These are phyloP conservation scores for Vittaforma corneae DNA, from an alignment of 371 early-diverging fungal species.

Conservation along the genomic window DNA sequence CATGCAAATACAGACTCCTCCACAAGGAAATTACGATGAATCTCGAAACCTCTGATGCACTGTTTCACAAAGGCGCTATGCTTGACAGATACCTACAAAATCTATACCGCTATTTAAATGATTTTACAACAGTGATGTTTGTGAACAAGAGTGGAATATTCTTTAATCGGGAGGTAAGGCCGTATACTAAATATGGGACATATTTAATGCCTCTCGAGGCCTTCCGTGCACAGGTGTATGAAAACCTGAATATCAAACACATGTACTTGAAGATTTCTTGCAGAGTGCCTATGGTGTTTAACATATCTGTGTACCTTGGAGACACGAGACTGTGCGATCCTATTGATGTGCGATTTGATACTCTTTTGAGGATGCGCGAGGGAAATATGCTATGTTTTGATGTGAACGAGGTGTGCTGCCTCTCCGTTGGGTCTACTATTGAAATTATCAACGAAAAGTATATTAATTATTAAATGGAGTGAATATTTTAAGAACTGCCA, in stretches of 20 bases:
- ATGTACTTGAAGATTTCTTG: slow-evolving; percentile 42
- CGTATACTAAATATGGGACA: slow-evolving; percentile 79
- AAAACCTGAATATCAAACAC: slow-evolving; percentile 31
- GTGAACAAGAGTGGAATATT: slow-evolving; percentile 26
- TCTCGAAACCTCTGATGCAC: slow-evolving; percentile 43
- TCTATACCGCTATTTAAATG: slow-evolving; percentile 51
- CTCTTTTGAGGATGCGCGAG: slow-evolving; percentile 41
- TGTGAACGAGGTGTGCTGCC: slow-evolving; percentile 30
- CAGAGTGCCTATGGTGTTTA: slow-evolving; percentile 32
- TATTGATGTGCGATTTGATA: slow-evolving; percentile 48
- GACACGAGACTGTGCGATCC: slow-evolving; percentile 20
- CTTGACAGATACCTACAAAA: slow-evolving; percentile 67
- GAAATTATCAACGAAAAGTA: slow-evolving; percentile 55
- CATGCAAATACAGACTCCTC: slow-evolving; percentile 19
- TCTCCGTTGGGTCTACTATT: slow-evolving; percentile 39
- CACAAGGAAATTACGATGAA: slow-evolving; percentile 52
- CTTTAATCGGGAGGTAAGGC: slow-evolving; percentile 8
- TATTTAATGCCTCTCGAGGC: slow-evolving; percentile 77
- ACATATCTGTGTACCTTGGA: slow-evolving; percentile 37
- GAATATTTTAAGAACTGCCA: background rate
- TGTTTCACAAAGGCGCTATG: slow-evolving; percentile 64
- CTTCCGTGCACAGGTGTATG: slow-evolving; percentile 60
- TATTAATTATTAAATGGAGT: slow-evolving; percentile 30
- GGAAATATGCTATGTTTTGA: slow-evolving; percentile 17
- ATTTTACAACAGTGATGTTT: slow-evolving; percentile 39